These are phyloP conservation scores for Xylaria nigripes DNA, from an alignment of 495 filamentous ascomycete species.

Conservation along the genomic window DNA sequence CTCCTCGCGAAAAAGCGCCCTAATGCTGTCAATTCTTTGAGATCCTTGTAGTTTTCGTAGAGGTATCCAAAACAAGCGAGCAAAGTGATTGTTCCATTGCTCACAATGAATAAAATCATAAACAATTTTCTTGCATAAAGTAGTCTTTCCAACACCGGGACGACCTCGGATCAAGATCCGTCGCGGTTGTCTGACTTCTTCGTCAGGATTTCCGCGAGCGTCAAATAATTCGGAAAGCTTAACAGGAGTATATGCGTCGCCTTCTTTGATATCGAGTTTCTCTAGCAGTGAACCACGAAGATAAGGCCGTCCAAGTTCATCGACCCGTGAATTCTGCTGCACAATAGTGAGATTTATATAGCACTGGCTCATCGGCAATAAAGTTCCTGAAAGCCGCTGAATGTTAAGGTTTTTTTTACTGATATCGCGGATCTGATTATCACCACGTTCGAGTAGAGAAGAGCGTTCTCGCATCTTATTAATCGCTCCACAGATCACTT, in stretches of 20 bases:
- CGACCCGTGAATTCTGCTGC: neutral
- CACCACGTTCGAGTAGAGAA: neutral
- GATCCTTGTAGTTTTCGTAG: neutral
- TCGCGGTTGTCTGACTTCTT: slow-evolving; percentile 13
- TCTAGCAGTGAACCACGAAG: neutral
- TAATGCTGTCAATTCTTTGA: neutral
- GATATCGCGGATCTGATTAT: neutral
- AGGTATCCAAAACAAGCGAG: neutral
- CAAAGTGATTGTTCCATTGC: neutral
- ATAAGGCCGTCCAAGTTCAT: neutral
- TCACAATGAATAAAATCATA: slow-evolving; percentile 17
- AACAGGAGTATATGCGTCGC: neutral
- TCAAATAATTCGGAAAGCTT: slow-evolving; percentile 18
- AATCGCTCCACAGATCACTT: neutral
- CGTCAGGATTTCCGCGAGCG: slow-evolving; percentile 15
- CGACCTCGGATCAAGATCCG: slow-evolving; percentile 36
- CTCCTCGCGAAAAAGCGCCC: neutral
- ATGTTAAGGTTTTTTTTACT: slow-evolving; percentile 8
- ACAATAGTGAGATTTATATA: slow-evolving; percentile 19
- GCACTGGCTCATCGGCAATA: neutral
- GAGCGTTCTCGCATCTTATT: neutral
- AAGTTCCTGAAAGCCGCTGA: neutral
- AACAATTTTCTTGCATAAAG: slow-evolving; percentile 38
- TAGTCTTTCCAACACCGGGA: slow-evolving; percentile 38
- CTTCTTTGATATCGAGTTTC: neutral